Conservation (phyloP, 75 land plant species). For the Pinus tabuliformis region DNA sequence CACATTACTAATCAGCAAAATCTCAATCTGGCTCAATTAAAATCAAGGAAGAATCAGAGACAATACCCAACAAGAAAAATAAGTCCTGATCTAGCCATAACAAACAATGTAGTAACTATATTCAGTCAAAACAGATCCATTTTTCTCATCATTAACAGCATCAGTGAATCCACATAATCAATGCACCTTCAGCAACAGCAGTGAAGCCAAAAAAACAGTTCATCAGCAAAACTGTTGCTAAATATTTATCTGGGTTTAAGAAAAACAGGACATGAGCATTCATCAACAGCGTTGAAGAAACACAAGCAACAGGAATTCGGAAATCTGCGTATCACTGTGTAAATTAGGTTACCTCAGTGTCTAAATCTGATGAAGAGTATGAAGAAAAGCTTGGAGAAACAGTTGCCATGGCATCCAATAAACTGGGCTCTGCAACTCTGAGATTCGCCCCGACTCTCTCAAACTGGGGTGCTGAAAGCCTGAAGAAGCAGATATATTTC, state of each 20-base stretch:
- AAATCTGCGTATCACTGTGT: neutral
- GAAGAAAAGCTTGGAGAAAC: constrained; percentile 55
- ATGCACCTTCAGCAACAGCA: neutral
- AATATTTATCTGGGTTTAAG: no score
- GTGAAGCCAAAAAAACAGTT: neutral
- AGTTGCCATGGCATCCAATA: neutral
- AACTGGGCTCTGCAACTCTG: constrained; percentile 6
- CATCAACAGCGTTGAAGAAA: constrained; percentile 1
- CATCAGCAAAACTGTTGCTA: neutral
- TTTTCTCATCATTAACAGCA: neutral
- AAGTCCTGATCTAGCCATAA: neutral
- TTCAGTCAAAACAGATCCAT: neutral
- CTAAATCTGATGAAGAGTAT: constrained; percentile 45
- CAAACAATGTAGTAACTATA: neutral
- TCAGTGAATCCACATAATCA: neutral
- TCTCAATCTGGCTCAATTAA: neutral
- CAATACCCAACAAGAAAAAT: neutral
- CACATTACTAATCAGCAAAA: neutral
- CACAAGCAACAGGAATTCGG: neutral
- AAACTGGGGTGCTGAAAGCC: neutral
- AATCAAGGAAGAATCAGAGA: neutral
- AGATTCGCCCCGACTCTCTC: constrained; percentile 1
- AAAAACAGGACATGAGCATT: neutral
- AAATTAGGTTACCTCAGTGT: constrained; percentile 48
- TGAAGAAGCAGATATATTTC: neutral